Conservation (phyloP, 176 grass and related monocot species). For the Carex cristatella region DNA sequence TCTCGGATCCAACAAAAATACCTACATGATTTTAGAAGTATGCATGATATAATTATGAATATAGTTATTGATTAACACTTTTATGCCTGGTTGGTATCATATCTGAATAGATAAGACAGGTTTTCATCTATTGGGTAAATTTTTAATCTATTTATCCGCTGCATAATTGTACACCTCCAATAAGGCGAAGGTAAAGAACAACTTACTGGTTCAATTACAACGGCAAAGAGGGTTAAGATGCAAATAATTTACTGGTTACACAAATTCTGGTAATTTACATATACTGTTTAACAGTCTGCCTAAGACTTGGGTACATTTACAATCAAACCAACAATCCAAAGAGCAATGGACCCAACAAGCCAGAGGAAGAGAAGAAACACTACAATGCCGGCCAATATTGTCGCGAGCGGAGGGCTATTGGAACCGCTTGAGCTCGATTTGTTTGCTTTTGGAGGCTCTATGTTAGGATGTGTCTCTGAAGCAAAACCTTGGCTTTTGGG, state of each 20-base stretch:
- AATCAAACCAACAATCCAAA: conserved; percentile 56
- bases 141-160: no score
- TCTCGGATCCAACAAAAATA: no score
- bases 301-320: conserved; percentile 50
- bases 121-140: no score
- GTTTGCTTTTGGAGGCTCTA: conserved; percentile 9
- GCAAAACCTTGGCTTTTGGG: conserved; percentile 21
- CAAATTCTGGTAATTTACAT: background rate
- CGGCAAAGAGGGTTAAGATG: background rate
- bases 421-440: conserved; percentile 25
- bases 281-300: background rate
- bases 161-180: no score
- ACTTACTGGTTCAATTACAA: background rate
- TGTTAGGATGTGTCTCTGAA: conserved; percentile 17
- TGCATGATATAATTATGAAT: no score
- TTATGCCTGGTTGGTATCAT: no score
- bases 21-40: no score
- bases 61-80: no score
- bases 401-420: conserved; percentile 44
- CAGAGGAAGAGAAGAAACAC: conserved; percentile 66
- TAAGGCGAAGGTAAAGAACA: background rate
- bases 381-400: conserved; percentile 48
- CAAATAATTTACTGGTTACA: background rate
- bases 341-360: conserved; percentile 43
- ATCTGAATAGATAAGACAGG: no score